These are phyloP conservation scores for Gossypium turneri DNA, from an alignment of 345 rosid genomes.

Conservation along the genomic window DNA sequence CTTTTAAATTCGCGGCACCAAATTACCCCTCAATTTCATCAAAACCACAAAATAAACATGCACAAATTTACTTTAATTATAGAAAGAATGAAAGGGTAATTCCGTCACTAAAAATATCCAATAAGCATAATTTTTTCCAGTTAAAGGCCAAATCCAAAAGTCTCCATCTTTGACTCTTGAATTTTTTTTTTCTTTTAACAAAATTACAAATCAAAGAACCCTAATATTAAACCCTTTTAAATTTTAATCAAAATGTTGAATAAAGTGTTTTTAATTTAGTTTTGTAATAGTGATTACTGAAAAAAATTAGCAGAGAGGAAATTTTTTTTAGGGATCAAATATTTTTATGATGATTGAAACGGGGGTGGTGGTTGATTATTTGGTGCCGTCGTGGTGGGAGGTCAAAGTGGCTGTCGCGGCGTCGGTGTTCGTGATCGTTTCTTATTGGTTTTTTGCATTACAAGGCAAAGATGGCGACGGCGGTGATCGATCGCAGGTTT, in stretches of 20 bases:
- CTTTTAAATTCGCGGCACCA: not conserved
- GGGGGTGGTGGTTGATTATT: conserved; percentile 37
- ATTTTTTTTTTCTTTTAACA: not conserved
- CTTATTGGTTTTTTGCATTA: conserved; percentile 58
- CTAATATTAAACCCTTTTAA: not conserved
- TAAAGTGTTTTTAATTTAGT: conserved; percentile 5
- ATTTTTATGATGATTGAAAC: conserved; percentile 27
- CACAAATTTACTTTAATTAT: not conserved
- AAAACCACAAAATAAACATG: not conserved
- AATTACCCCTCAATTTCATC: not conserved
- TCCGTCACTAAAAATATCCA: not conserved
- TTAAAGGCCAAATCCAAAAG: conserved; percentile 3
- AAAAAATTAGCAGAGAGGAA: not conserved
- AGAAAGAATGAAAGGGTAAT: not conserved
- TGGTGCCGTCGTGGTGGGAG: conserved; percentile 93
- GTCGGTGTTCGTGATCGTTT: conserved; percentile 48
- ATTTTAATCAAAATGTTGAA: not conserved
- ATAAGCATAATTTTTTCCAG: not conserved
- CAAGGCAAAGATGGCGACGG: conserved; percentile 33
- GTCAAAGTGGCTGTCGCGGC: conserved; percentile 65
- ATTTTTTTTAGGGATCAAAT: not conserved
- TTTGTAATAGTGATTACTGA: conserved; percentile 3
- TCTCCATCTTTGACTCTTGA: not conserved
- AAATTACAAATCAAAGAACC: conserved; percentile 8
- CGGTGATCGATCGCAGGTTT: conserved; percentile 39